phyloP scores from a whole-genome alignment of 192 early-diverging fungal genomes.

The Linnemannia zychae region DNA sequence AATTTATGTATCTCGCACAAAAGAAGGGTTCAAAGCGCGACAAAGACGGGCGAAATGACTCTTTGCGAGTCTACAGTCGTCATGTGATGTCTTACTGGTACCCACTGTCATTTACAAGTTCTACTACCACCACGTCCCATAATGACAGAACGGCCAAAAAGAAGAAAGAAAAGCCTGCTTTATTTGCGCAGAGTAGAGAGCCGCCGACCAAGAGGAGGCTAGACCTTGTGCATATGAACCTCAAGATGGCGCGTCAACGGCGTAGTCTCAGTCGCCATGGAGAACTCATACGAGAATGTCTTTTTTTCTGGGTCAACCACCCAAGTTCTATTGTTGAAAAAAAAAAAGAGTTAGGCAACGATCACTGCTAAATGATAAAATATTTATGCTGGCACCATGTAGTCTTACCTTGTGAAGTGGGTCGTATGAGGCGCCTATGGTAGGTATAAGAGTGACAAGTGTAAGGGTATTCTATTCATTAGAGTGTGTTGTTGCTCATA shows the following conservation, averaged over 20 bases:
- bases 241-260: constrained; percentile 28
- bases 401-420: constrained; percentile 31
- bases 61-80: background rate
- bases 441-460: background rate
- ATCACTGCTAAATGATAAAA: background rate
- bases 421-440: constrained; percentile 39
- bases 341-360: background rate
- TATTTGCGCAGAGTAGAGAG: background rate
- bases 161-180: background rate
- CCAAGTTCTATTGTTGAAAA: constrained; percentile 31
- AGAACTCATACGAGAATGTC: constrained; percentile 34
- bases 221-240: constrained; percentile 30
- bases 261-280: constrained; percentile 45
- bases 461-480: background rate
- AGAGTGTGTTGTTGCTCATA: background rate
- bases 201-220: background rate
- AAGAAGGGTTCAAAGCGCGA: background rate
- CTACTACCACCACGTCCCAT: too few species aligned
- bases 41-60: background rate
- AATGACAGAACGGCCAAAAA: background rate
- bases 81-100: background rate
- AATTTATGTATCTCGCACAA: background rate
- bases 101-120: too few species aligned
- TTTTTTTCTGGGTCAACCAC: constrained; percentile 23
- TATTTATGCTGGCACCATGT: background rate